These are phyloP conservation scores for Chytriomyces sp. DNA, from an alignment of 192 early-diverging fungal species.

Conservation along the genomic window DNA sequence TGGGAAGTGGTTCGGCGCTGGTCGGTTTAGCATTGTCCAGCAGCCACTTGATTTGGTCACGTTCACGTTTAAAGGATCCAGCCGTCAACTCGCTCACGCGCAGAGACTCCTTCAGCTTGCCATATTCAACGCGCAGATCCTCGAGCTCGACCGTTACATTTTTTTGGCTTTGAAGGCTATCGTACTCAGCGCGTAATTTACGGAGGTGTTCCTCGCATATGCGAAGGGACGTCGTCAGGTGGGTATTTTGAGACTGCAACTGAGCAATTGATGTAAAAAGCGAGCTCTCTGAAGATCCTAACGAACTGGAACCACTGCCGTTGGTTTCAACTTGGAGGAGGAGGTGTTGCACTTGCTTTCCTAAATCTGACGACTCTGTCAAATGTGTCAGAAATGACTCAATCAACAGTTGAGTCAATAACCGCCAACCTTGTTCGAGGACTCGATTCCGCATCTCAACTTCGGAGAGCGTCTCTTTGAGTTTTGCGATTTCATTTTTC, in stretches of 20 bases:
- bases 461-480: background rate
- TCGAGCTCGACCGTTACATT: conserved; percentile 36
- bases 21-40: conserved; percentile 9
- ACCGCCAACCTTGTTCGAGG: background rate
- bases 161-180: conserved; percentile 39
- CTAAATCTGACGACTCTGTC: conserved; percentile 12
- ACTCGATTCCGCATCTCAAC: background rate
- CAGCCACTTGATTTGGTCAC: conserved; percentile 45
- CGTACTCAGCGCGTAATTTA: conserved; percentile 43
- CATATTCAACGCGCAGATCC: conserved; percentile 53
- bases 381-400: background rate
- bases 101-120: conserved; percentile 60
- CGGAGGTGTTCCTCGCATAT: background rate
- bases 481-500: background rate
- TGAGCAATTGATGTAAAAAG: conserved; percentile 21
- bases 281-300: background rate
- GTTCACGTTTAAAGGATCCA: conserved; percentile 57
- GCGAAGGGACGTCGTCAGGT: conserved; percentile 2
- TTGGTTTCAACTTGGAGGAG: conserved; percentile 27
- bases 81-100: conserved; percentile 53
- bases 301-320: background rate
- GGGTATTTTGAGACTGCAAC: conserved; percentile 29
- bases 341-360: conserved; percentile 32
- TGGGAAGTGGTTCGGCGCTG: background rate
- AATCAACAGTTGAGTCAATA: background rate